A percentile compares a stretch with the other conserved stretches of the same genome.
phyloP scores from a whole-genome alignment of 202 grass and related monocot genomes.

The Saccharum hybrid region DNA sequence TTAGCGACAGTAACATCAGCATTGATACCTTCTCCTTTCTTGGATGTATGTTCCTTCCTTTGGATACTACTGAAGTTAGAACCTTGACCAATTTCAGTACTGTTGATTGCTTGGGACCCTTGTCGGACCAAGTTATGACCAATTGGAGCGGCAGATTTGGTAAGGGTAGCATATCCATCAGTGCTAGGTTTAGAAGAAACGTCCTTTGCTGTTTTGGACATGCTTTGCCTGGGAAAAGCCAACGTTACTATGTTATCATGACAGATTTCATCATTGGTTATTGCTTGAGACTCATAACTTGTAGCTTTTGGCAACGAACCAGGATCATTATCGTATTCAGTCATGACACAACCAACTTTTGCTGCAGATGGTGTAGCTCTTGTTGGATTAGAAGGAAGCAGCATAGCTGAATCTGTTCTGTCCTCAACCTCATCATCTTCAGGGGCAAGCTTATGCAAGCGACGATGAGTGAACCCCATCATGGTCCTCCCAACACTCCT shows the following conservation, averaged over 20 bases:
- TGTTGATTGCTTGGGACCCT: slow-evolving; percentile 34
- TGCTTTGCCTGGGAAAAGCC: neutral
- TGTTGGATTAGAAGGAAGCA: slow-evolving; percentile 16
- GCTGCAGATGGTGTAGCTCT: neutral
- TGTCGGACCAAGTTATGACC: slow-evolving; percentile 32
- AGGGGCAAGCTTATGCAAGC: slow-evolving; percentile 41
- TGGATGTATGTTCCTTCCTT: slow-evolving; percentile 27
- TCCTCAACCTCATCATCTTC: slow-evolving; percentile 43
- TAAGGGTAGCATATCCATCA: slow-evolving; percentile 30
- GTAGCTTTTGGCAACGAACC: slow-evolving; percentile 8
- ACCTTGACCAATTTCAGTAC: slow-evolving; percentile 27
- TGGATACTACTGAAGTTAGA: neutral
- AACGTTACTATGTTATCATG: neutral
- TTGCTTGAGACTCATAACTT: neutral
- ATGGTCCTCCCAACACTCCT: neutral
- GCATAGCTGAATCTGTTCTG: slow-evolving; percentile 17
- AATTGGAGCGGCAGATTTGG: slow-evolving; percentile 30
- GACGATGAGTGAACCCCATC: neutral
- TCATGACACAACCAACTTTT: slow-evolving; percentile 14
- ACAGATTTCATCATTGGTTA: slow-evolving; percentile 11
- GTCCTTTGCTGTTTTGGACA: neutral
- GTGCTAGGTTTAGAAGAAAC: slow-evolving; percentile 1
- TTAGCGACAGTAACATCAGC: neutral
- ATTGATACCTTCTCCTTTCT: neutral
- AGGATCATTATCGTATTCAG: slow-evolving; percentile 9